Evolutionary conservation across 306 rosid species (phyloP).

Genomic region (Vigna angularis): DNA sequence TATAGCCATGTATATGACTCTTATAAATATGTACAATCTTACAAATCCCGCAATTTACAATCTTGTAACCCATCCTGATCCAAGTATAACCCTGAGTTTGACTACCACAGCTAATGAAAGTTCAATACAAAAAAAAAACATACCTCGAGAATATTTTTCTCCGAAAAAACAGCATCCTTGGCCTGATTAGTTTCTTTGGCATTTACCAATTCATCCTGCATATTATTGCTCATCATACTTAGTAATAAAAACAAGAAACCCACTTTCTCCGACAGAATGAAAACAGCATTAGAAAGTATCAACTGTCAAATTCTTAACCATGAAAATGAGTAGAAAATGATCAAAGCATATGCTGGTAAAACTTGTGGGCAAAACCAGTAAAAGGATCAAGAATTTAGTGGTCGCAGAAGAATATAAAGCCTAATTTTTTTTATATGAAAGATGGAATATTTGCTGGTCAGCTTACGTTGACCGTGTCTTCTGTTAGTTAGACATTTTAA

Average conservation of each 20-base stretch:
- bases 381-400: neutral
- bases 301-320: neutral
- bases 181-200: slow-evolving; percentile 47
- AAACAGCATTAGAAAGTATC: slow-evolving; percentile 13
- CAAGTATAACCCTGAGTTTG: neutral
- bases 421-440: neutral
- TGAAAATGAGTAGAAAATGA: slow-evolving; percentile 27
- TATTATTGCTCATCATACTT: slow-evolving; percentile 36
- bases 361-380: neutral
- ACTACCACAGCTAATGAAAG: slow-evolving; percentile 7
- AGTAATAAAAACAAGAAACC: slow-evolving; percentile 30
- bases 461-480: slow-evolving; percentile 22
- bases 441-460: slow-evolving; percentile 11
- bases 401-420: slow-evolving; percentile 16
- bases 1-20: neutral
- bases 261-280: slow-evolving; percentile 23
- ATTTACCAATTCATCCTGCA: slow-evolving; percentile 60
- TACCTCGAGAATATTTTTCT: slow-evolving; percentile 80
- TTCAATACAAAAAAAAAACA: slow-evolving; percentile 29
- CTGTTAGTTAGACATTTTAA: slow-evolving; percentile 1
- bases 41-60: neutral
- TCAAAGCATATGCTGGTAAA: slow-evolving; percentile 25
- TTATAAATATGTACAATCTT: neutral
- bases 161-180: slow-evolving; percentile 51
- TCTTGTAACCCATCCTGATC: neutral